Conservation (phyloP, 164 flowering plant genomes). For the Tetrastigma voinierianum region DNA sequence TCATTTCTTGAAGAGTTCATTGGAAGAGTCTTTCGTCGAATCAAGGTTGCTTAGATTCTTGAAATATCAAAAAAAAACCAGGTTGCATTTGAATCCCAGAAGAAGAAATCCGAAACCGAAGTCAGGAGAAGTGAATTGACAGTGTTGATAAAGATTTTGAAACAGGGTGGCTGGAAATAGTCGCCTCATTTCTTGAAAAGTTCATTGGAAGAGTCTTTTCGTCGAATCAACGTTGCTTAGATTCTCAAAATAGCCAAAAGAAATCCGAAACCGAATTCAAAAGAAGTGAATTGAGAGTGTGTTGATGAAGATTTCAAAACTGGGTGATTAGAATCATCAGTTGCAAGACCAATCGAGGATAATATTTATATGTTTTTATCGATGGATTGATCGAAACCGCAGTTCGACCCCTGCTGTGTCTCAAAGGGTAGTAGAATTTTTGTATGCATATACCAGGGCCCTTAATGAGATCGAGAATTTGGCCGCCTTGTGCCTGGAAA, state of each 20-base stretch:
- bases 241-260: too few relatives aligned
- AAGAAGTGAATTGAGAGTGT: too few relatives aligned
- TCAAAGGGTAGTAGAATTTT: slow-evolving; percentile 40
- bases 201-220: too few relatives aligned
- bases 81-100: too few relatives aligned
- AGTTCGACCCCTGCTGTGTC: slow-evolving; percentile 62
- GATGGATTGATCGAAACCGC: slow-evolving; percentile 47
- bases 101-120: neutral
- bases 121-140: neutral
- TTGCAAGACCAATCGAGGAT: neutral
- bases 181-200: too few relatives aligned
- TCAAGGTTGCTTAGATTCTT: slow-evolving; percentile 12
- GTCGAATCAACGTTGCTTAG: too few relatives aligned
- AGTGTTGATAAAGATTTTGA: neutral
- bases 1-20: slow-evolving; percentile 18
- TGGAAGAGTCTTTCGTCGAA: slow-evolving; percentile 11
- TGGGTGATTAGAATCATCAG: neutral
- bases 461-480: slow-evolving; percentile 53
- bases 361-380: too few relatives aligned
- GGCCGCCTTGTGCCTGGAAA: slow-evolving; percentile 63
- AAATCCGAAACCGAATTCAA: too few relatives aligned
- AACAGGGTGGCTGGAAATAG: neutral
- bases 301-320: too few relatives aligned
- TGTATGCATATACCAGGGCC: slow-evolving; percentile 46
- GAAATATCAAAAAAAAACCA: neutral